These are phyloP conservation scores for Saccharomyces hybrid DNA, from an alignment of 1,139 yeast species.

Conservation along the genomic window DNA sequence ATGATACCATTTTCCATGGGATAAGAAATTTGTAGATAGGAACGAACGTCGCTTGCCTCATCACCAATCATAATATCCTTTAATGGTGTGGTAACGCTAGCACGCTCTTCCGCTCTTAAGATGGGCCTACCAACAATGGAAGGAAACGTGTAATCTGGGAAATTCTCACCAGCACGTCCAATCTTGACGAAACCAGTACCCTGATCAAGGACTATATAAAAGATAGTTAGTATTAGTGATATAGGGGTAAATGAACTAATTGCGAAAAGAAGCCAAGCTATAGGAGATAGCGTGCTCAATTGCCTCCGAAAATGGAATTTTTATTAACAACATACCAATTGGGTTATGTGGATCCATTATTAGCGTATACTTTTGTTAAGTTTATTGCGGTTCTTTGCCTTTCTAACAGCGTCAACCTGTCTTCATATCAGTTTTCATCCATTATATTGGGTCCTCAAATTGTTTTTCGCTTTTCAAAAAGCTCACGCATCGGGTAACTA, in stretches of 20 bases:
- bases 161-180: slow-evolving; percentile 94
- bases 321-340: slow-evolving; percentile 27
- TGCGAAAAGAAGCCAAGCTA: neutral
- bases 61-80: slow-evolving; percentile 97
- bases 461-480: neutral
- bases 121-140: slow-evolving; percentile 98
- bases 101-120: slow-evolving; percentile 90
- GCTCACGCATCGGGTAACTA: neutral
- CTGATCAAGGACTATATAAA: slow-evolving; percentile 77
- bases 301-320: neutral
- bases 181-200: slow-evolving; percentile 97
- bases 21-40: slow-evolving; percentile 81
- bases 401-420: neutral
- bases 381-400: neutral
- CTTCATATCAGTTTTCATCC: neutral
- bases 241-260: slow-evolving; percentile 2
- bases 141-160: slow-evolving; percentile 97
- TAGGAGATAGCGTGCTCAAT: neutral
- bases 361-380: neutral
- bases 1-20: slow-evolving; percentile 99
- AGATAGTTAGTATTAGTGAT: neutral
- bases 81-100: slow-evolving; percentile 42
- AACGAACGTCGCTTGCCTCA: slow-evolving; percentile 86
- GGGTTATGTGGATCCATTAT: slow-evolving; percentile 32
- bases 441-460: neutral